phyloP scores from a whole-genome alignment of 352 stramenopile species.

The Phytophthora hybrid region DNA sequence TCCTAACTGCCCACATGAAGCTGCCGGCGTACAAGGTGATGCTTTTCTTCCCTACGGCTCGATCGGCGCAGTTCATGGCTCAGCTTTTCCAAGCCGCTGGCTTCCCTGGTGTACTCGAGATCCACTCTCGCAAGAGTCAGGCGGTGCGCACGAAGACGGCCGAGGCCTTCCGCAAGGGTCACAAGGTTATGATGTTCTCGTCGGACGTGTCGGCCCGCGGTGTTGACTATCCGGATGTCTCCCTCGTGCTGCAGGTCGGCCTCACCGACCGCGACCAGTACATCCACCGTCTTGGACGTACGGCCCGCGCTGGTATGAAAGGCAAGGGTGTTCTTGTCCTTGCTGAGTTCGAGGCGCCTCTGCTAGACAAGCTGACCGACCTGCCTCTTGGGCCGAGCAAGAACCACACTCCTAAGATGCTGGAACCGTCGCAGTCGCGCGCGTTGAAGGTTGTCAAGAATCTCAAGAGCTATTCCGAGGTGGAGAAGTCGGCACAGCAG shows the following conservation, averaged over 20 bases:
- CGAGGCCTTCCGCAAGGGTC: slow-evolving; percentile 90
- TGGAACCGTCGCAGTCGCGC: slow-evolving; percentile 31
- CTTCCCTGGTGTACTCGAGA: slow-evolving; percentile 90
- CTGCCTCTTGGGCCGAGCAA: slow-evolving; percentile 59
- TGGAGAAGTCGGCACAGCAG: slow-evolving; percentile 82
- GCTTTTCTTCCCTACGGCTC: slow-evolving; percentile 94
- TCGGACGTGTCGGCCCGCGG: slow-evolving; percentile 95
- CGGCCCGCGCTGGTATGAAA: slow-evolving; percentile 89
- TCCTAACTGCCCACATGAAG: slow-evolving; percentile 83
- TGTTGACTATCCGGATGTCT: slow-evolving; percentile 96
- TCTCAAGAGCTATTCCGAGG: slow-evolving; percentile 55
- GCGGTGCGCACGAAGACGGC: slow-evolving; percentile 85
- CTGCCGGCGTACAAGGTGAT: slow-evolving; percentile 94
- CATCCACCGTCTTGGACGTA: slow-evolving; percentile 96
- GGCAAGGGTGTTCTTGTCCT: slow-evolving; percentile 88
- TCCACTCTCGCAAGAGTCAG: slow-evolving; percentile 97
- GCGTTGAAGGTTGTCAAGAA: slow-evolving; percentile 46
- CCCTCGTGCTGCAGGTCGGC: slow-evolving; percentile 86
- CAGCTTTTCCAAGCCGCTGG: slow-evolving; percentile 88
- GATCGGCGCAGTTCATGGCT: slow-evolving; percentile 89
- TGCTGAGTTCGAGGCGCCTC: slow-evolving; percentile 81
- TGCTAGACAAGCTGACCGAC: slow-evolving; percentile 76
- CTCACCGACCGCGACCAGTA: slow-evolving; percentile 93
- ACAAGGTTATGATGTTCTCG: slow-evolving; percentile 93
- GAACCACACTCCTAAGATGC: slow-evolving; percentile 23